Evolutionary conservation across 192 early-diverging fungal genomes (phyloP).

Genomic region (Coemansia umbellata): DNA sequence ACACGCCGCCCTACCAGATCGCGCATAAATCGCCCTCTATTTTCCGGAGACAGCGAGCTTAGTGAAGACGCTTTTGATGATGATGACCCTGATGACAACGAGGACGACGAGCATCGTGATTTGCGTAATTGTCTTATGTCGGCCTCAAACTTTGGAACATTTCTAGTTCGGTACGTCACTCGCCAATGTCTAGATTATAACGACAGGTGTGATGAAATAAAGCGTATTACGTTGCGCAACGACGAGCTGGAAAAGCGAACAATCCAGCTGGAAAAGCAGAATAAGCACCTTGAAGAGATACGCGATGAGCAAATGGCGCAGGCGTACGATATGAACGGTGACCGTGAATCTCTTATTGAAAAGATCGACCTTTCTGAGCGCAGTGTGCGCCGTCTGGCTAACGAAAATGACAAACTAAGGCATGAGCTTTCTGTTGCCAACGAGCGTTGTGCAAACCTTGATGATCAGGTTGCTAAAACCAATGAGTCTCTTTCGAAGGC

Average conservation of each 20-base stretch:
- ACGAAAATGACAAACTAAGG: slow-evolving; percentile 57
- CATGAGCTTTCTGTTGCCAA: slow-evolving; percentile 51
- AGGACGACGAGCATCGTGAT: slow-evolving; percentile 23
- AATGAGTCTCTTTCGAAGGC: slow-evolving; percentile 38
- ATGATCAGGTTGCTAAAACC: slow-evolving; percentile 32
- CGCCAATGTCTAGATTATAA: slow-evolving; percentile 41
- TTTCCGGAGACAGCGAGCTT: slow-evolving; percentile 35
- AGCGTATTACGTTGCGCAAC: slow-evolving; percentile 4
- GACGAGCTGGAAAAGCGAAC: slow-evolving; percentile 29
- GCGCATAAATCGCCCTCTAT: slow-evolving; percentile 23
- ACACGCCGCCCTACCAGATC: slow-evolving; percentile 25
- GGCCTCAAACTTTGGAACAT: slow-evolving; percentile 42
- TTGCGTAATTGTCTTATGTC: slow-evolving; percentile 39
- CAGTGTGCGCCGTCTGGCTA: slow-evolving; percentile 18
- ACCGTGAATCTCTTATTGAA: slow-evolving; percentile 17
- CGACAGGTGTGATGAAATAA: slow-evolving; percentile 30
- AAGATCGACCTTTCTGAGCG: slow-evolving; percentile 21
- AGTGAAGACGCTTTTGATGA: slow-evolving; percentile 26
- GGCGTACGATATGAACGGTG: slow-evolving; percentile 31
- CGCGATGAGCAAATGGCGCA: slow-evolving; percentile 31
- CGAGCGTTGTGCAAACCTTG: slow-evolving; percentile 60
- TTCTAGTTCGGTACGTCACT: slow-evolving; percentile 46
- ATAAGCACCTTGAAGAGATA: slow-evolving; percentile 29
- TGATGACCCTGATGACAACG: slow-evolving; percentile 20
- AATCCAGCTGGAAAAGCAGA: slow-evolving; percentile 21